Base-by-base conservation (phyloP, 1,284 basidiomycete genomes). In the Leccinum griseonigrum region DNA sequence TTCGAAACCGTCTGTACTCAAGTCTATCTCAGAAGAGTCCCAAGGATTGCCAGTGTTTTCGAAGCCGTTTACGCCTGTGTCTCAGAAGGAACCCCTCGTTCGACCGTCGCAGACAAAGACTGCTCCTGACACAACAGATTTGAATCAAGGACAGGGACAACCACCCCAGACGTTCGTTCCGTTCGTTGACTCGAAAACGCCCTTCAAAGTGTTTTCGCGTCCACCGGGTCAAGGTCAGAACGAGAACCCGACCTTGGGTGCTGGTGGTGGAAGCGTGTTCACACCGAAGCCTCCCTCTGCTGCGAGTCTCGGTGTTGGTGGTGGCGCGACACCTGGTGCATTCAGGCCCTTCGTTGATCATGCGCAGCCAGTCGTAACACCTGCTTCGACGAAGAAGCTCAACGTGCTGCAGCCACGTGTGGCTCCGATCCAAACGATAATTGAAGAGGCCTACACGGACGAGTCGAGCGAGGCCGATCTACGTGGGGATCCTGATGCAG, bases 131-230 rank as follows among this genome's bases (percentile, higher is more conserved):
- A 26, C 16, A 2, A 64, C 63, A 1, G 63, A 64, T 10, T 68
- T 65, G 58, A 51, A 57, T 29, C 68, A 61, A 67, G 62, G 60
- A 31, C 64, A 65, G 52, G 46, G 58, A 9, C 61, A 64, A 50
- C 59, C 63, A 14, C 48, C 70, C 52, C 74, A 75, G 52, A 34
- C 75, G 2, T 85, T 86, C 69, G 79, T 77, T 36, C 83, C 86
- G 0, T 84, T 85, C 63, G 76, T 78, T 11, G 85, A 85, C 59
- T 65, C 79, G 16, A 78, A 80, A 62, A 82, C 84, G 10, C 85
- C 87, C 3, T 87, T 87, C 77, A 88, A 85, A 66, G 90, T 91
- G 22, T 90, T 90, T 73, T 88, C 84, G 63, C 81, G 86, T 32
- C 88, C 89, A 13, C 84, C 36, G 71, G 81, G 63, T 53, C 71